Base-by-base conservation (phyloP, 306 rosid species). In the Pachyrhizus erosus region DNA sequence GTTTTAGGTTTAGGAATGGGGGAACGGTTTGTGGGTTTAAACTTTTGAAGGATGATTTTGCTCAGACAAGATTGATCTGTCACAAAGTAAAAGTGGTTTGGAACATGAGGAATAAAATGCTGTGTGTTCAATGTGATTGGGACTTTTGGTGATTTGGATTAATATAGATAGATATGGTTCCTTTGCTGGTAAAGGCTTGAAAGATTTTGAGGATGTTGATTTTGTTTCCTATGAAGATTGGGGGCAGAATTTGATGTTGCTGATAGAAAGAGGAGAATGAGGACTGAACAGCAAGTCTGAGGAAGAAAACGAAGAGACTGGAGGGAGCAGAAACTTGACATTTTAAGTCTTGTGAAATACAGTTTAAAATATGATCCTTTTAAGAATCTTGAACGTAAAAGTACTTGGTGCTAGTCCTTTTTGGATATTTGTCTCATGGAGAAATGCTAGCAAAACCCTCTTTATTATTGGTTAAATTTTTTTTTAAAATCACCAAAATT, bases 341-440 rank as follows among this genome's bases (percentile, higher is more conserved):
- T 83, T 78, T 78, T 43, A 70, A 58, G 26, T 48, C 14, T 74
- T 34, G 7, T 34, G 39, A 5, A 34, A 34, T 34, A 34, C 7
- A 34, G 7, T 34, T 5, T 34, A 34, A 34, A 5, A 34, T 34
- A 27, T 27, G 31, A 23, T 64, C 15, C 3, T 45, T 29, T 62
- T 20, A 75, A 29, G 71, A 55, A 49, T 31, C 64, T 52, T 55
- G 77, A 75, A 69, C 46, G 46, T 83, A 34, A 14, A 70, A 21
- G 55, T 45, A 58, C 54, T 33, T 10, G n/a, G 23, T 7, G 18
- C 62, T 12, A 15, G 70, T 75, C 69, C 55, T 51, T 33, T 57
- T 7, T 55, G 42, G 34, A 15, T 83, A 83, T 62, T 9, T 60
- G 62, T 76, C 33, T 29, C 77, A 67, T 13, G 9, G 17, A 13